phyloP scores from a whole-genome alignment of 805 yeast species.

The Komagataella populi region DNA sequence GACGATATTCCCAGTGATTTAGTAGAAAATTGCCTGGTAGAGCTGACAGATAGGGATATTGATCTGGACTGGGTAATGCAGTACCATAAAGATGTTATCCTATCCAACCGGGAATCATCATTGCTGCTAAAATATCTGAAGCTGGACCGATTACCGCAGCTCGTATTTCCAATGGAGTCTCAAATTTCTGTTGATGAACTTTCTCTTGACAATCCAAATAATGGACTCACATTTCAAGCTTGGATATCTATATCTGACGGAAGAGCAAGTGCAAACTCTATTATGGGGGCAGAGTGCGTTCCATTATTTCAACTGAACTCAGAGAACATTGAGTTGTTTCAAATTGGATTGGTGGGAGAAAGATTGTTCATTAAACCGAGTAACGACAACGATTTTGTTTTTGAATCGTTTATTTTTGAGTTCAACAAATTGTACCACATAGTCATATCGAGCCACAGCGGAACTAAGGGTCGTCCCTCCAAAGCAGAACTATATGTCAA shows the following conservation, averaged over 20 bases:
- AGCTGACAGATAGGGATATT: background rate
- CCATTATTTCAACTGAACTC: background rate
- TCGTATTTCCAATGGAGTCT: constrained; percentile 3
- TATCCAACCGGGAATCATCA: background rate
- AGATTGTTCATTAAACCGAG: constrained; percentile 7
- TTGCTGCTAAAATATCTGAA: background rate
- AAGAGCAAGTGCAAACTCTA: background rate
- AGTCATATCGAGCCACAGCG: constrained; percentile 11
- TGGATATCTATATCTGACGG: constrained; percentile 9
- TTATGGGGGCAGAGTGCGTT: background rate
- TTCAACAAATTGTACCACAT: constrained; percentile 12
- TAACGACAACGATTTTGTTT: constrained; percentile 4
- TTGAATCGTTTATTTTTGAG: constrained; percentile 16
- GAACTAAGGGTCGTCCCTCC: constrained; percentile 11
- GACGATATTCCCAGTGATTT: background rate
- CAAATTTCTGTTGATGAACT: constrained; percentile 5
- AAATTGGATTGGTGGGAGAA: constrained; percentile 7
- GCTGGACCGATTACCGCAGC: background rate
- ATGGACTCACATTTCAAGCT: constrained; percentile 11
- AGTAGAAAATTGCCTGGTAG: background rate
- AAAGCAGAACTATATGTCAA: constrained; percentile 31
- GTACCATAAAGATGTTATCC: background rate
- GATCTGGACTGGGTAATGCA: background rate
- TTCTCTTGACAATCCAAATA: constrained; percentile 3
- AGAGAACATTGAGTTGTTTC: constrained; percentile 3